These are phyloP conservation scores for Diaporthe sp. DNA, from an alignment of 2,329 filamentous ascomycete genomes.

Conservation along the genomic window DNA sequence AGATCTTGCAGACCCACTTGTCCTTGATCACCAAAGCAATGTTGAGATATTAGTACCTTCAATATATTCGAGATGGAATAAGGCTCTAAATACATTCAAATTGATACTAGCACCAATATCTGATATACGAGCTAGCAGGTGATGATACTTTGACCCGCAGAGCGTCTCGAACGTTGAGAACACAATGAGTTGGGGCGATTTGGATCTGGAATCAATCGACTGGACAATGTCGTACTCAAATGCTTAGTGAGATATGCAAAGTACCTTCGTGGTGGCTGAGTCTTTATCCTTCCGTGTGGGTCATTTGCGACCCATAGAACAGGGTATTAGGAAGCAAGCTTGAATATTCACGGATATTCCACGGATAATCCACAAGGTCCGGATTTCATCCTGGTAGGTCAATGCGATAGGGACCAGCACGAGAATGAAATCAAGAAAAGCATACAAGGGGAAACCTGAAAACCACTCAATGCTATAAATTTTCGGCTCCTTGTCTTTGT, in stretches of 20 bases:
- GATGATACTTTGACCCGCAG: not conserved
- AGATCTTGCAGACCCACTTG: slow-evolving; percentile 11
- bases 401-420: not conserved
- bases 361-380: not conserved
- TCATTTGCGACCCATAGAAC: not conserved
- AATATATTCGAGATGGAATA: not conserved
- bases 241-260: not conserved
- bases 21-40: not conserved
- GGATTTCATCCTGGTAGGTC: not conserved
- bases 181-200: not conserved
- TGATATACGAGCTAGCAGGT: not conserved
- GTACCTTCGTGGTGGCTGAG: not conserved
- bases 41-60: not conserved
- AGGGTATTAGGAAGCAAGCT: not conserved
- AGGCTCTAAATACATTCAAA: not conserved
- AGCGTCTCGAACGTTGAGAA: not conserved
- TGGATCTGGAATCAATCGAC: not conserved
- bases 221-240: not conserved
- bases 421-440: not conserved
- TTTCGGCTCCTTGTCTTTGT: not conserved
- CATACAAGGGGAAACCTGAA: not conserved
- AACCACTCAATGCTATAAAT: not conserved
- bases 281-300: not conserved
- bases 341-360: not conserved
- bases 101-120: not conserved